phyloP scores from a whole-genome alignment of 2,329 filamentous ascomycete genomes.

The Rhynchosporium agropyri region DNA sequence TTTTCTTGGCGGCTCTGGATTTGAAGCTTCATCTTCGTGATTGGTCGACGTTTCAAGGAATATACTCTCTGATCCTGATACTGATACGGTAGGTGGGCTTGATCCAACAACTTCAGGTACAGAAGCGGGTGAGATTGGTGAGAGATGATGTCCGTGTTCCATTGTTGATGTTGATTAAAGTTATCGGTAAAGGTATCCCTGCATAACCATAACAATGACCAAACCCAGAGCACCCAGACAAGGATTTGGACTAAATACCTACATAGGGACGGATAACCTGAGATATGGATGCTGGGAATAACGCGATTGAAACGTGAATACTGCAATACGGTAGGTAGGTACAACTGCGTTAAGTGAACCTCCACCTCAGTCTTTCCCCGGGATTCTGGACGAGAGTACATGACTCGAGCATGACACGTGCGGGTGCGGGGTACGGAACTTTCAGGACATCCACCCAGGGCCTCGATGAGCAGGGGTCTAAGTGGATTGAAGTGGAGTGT shows the following conservation, averaged over 20 bases:
- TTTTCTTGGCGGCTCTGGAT: constrained; percentile 48
- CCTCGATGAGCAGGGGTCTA: not conserved
- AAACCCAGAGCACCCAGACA: too few species aligned
- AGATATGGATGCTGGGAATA: constrained; percentile 41
- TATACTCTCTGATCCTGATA: constrained; percentile 25
- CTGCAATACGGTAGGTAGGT: constrained; percentile 7
- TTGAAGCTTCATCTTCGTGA: constrained; percentile 22
- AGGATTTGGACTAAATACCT: too few species aligned
- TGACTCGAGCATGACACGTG: too few species aligned
- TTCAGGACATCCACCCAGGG: too few species aligned
- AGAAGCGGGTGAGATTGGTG: constrained; percentile 24
- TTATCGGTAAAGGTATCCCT: not conserved
- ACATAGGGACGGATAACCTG: not conserved
- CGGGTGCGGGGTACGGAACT: constrained; percentile 1
- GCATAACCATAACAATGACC: not conserved
- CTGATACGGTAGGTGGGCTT: constrained; percentile 29
- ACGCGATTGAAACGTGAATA: constrained; percentile 33
- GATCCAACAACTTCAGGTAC: constrained; percentile 20
- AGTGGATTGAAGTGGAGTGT: too few species aligned
- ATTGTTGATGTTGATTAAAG: constrained; percentile 17
- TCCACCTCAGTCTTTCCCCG: not conserved
- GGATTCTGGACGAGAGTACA: too few species aligned
- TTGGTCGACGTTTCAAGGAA: constrained; percentile 29
- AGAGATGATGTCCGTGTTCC: constrained; percentile 23
- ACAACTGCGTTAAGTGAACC: constrained; percentile 10